Evolutionary conservation across 495 filamentous ascomycete genomes (phyloP), one percentile per base, ranked within the genome.

Genomic region (Recurvomyces mirabilis): DNA sequence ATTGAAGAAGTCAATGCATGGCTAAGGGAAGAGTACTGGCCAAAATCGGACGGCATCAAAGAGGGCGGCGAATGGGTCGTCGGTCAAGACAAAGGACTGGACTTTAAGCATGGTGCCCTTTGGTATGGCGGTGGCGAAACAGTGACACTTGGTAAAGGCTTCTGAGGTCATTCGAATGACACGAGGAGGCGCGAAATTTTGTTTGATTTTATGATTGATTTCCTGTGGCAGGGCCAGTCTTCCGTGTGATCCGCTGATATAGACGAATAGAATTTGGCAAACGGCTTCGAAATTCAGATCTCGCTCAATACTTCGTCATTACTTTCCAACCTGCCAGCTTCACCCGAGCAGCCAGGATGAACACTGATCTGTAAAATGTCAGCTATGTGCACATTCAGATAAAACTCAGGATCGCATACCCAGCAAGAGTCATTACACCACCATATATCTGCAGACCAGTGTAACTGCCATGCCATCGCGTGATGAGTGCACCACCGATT

Each of bases 1-100:
- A 81, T 94, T 38, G 84, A 89, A 36, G 68, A 72, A 38, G 73
- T 94, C 46, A 94, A 96, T 64, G 54, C 46, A 5, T 82, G 77
- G 72, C 64, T 94, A 21, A 65, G 74, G 49, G 59, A 57, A 3
- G 69, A 79, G 55, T 79, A 79, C 47, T 87, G 87, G 81, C 70
- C 75, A 6, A 66, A 63, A 31, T 63, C 60, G 18, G 63, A 61
- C 20, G 64, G 57, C 21, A 71, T 19, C 64, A 74, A 53, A 51
- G 65, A 49, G 54, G 72, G 41, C 1, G 64, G 60, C 1, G 65
- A 72, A 41, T 93, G 86, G 85, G 66, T 79, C 32, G 51, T 58
- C 15, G 55, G 55, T 12, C 34, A 52, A 26, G 55, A 53, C 18
- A 55, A 53, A 36, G 55, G 55, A 3, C 25, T 58, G 35, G 53